Evolutionary conservation across 2,329 filamentous ascomycete species (phyloP), one percentile per base, ranked within the genome.

Genomic region (Paracoccidioides lutzii): DNA sequence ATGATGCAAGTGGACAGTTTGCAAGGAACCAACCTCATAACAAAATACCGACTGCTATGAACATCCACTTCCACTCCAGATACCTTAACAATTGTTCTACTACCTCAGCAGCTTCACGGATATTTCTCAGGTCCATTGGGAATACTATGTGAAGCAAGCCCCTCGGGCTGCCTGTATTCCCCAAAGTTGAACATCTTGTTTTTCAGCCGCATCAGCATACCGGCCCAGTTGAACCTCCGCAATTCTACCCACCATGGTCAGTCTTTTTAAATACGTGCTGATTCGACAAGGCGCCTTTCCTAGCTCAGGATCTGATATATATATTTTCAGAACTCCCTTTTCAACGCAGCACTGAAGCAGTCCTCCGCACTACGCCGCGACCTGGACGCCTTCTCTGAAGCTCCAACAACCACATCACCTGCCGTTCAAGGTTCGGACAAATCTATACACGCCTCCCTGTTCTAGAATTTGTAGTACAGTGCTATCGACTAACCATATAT

Each of bases 261-360:
- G 46, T 37, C 35, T 37, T 32, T n/a, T 4, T 14, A 14, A 37
- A 22, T 22, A 22, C 22, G 22, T 22, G 22, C 22, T 38, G 30
- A 4, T n/a, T 35, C 14, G 12, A 8, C 32, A 8, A 8, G 10
- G 7, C 30, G 1, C 8, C 14, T 49, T 28, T 22, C 9, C 9
- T 49, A 8, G 9, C 3, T 49, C 33, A 15, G 32, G 22, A 49
- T 12, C 46, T 49, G 2, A 49, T 37, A 15, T 10, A 42, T 14
- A 4, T 52, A 38, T 44, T 15, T 35, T 54, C 57, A 89, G 88
- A 91, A 90, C 66, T 84, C 87, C 46, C 78, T 89, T 52, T 94
- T 91, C 76, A 94, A 94, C 69, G 86, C 87, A 56, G 87, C 88
- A 54, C 77, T 93, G 54, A 88, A 89, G 73, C 88, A 94, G 74